These are phyloP conservation scores for Cymbopogon flexuosus DNA, from an alignment of 202 grass and related monocot species.

Conservation along the genomic window DNA sequence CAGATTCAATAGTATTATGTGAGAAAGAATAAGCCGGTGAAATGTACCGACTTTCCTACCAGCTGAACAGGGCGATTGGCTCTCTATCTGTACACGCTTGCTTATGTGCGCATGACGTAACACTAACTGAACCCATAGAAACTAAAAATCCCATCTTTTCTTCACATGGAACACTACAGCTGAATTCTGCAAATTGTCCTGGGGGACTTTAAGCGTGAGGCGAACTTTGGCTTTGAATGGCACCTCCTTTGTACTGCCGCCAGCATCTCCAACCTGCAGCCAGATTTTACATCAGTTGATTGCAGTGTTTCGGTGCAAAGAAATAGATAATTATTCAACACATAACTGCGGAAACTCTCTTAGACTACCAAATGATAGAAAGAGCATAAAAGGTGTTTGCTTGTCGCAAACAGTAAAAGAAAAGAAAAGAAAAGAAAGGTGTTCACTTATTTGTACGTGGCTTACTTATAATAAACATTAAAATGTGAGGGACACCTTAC, in stretches of 20 bases:
- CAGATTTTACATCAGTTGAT: conserved; percentile 17
- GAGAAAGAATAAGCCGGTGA: too few species aligned
- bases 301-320: not conserved
- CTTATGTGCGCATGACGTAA: not conserved
- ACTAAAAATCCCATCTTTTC: conserved; percentile 96
- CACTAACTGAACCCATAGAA: not conserved
- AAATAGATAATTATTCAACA: not conserved
- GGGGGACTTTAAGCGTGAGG: conserved; percentile 62
- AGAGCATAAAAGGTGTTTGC: not conserved
- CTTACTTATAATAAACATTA: not conserved
- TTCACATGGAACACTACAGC: conserved; percentile 75
- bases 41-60: too few species aligned
- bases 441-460: not conserved
- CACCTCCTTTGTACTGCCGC: conserved; percentile 55
- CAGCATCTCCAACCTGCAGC: conserved; percentile 67
- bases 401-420: not conserved
- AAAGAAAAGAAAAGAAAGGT: not conserved
- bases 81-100: not conserved
- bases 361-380: not conserved
- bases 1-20: too few species aligned
- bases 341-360: not conserved
- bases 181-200: conserved; percentile 52
- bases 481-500: conserved; percentile 34
- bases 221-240: conserved; percentile 72
- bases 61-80: not conserved